Percentiles rank a stretch among this genome's conserved stretches.
phyloP scores from a whole-genome alignment of 345 rosid species.

The Bruguiera sexangula region DNA sequence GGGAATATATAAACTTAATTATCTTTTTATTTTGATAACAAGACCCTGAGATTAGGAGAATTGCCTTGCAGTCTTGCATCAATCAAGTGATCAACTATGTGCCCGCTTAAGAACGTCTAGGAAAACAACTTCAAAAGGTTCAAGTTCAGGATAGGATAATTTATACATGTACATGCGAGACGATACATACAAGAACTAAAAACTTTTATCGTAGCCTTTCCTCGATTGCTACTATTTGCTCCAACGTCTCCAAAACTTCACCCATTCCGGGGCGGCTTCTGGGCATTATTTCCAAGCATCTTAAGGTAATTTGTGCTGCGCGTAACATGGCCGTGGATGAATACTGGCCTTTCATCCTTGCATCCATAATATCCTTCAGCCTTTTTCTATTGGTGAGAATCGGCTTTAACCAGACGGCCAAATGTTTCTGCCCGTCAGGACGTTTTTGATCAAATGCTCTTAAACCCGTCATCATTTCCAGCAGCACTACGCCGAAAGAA shows the following conservation, averaged over 20 bases:
- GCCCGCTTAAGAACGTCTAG: too few relatives aligned
- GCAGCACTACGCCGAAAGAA: conserved; percentile 61
- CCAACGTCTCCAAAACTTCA: conserved; percentile 50
- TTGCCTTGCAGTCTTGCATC: not conserved
- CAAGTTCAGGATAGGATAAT: too few relatives aligned
- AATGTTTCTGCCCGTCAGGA: conserved; percentile 35
- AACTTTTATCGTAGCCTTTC: conserved; percentile 14
- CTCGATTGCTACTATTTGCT: conserved; percentile 39
- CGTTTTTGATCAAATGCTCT: conserved; percentile 42
- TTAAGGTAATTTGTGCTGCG: conserved; percentile 39
- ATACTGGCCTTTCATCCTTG: conserved; percentile 48
- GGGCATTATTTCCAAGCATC: conserved; percentile 45
- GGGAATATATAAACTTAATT: not conserved
- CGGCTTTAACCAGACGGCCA: conserved; percentile 56
- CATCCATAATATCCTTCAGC: conserved; percentile 44
- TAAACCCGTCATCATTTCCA: conserved; percentile 54
- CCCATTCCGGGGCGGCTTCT: conserved; percentile 51
- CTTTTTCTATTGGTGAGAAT: conserved; percentile 34
- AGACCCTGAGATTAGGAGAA: not conserved
- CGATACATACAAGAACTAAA: too few relatives aligned
- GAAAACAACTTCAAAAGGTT: too few relatives aligned
- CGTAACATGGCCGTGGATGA: conserved; percentile 43
- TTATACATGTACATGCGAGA: too few relatives aligned
- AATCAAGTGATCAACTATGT: too few relatives aligned
- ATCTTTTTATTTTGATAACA: not conserved